A percentile compares a stretch with the other conserved stretches of the same genome.
phyloP scores from a whole-genome alignment of 1,284 basidiomycete species.

The Takashimella tepidaria region DNA sequence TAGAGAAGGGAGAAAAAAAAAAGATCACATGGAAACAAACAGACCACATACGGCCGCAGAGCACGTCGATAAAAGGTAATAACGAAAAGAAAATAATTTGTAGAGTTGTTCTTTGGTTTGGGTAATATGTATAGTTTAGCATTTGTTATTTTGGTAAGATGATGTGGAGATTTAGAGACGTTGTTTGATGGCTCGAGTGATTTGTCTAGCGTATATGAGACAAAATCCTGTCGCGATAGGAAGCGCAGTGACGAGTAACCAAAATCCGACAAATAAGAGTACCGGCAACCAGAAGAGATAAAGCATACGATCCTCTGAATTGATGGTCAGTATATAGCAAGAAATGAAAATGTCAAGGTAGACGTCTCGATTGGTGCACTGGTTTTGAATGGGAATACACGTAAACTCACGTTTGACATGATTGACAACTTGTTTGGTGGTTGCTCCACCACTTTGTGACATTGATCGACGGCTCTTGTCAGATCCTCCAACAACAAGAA shows the following conservation, averaged over 20 bases:
- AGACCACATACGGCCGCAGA: too few relatives aligned
- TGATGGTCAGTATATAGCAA: too few relatives aligned
- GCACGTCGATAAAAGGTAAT: background rate
- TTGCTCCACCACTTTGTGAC: background rate
- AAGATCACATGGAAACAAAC: too few relatives aligned
- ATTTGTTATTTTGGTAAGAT: too few relatives aligned
- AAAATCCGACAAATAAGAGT: slow-evolving; percentile 51
- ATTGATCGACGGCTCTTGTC: background rate
- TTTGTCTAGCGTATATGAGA: slow-evolving; percentile 40
- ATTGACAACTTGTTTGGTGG: slow-evolving; percentile 22
- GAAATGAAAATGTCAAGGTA: slow-evolving; percentile 12
- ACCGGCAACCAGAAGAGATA: slow-evolving; percentile 91
- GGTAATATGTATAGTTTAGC: too few relatives aligned
- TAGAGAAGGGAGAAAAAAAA: too few relatives aligned
- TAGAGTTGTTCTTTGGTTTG: too few relatives aligned
- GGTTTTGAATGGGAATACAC: background rate
- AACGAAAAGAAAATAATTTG: background rate
- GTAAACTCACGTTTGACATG: slow-evolving; percentile 54
- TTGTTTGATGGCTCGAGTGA: slow-evolving; percentile 41
- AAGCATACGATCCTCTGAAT: slow-evolving; percentile 90
- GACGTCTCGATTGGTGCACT: too few relatives aligned
- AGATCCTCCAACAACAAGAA: too few relatives aligned
- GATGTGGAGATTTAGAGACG: too few relatives aligned
- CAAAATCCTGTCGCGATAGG: slow-evolving; percentile 43
- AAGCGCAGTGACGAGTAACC: slow-evolving; percentile 42